Percentiles rank a stretch among this genome's conserved stretches.
Conservation (phyloP, 2,329 filamentous ascomycete genomes). For the Lasiodiplodia sp. region DNA sequence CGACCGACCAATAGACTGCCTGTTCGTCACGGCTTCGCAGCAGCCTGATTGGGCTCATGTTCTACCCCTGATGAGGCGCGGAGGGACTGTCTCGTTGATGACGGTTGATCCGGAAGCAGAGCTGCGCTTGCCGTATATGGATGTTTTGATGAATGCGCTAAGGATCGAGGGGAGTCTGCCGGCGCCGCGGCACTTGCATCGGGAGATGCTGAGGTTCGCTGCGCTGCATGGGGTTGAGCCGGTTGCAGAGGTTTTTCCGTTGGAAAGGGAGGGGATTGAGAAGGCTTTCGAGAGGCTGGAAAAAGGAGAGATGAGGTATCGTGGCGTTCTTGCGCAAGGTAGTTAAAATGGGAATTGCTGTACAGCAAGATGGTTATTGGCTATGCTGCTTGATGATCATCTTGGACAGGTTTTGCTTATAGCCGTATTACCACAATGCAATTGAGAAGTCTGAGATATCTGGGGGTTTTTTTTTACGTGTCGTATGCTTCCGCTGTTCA, state of each 20-base stretch:
- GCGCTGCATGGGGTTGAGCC: slow-evolving; percentile 53
- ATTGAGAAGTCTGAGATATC: too few species aligned
- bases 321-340: slow-evolving; percentile 47
- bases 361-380: too few species aligned
- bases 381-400: too few species aligned
- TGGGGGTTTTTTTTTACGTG: too few species aligned
- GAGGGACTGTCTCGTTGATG: slow-evolving; percentile 60
- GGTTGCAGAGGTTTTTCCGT: slow-evolving; percentile 51
- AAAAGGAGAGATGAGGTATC: slow-evolving; percentile 54
- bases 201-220: slow-evolving; percentile 59
- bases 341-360: too few species aligned
- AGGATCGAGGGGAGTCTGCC: slow-evolving; percentile 70
- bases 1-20: slow-evolving; percentile 19
- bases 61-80: slow-evolving; percentile 57
- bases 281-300: slow-evolving; percentile 50
- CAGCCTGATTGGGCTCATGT: slow-evolving; percentile 52
- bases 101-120: slow-evolving; percentile 55
- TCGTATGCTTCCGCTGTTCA: too few species aligned
- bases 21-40: background rate
- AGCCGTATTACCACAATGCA: too few species aligned
- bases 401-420: too few species aligned
- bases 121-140: slow-evolving; percentile 62
- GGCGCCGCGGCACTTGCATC: slow-evolving; percentile 68
- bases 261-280: slow-evolving; percentile 49
- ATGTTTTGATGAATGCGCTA: slow-evolving; percentile 62